Percentiles rank a stretch among this genome's conserved stretches.
These are phyloP conservation scores for Magnusiomyces ingens DNA, from an alignment of 1,139 yeast species.

Conservation along the genomic window DNA sequence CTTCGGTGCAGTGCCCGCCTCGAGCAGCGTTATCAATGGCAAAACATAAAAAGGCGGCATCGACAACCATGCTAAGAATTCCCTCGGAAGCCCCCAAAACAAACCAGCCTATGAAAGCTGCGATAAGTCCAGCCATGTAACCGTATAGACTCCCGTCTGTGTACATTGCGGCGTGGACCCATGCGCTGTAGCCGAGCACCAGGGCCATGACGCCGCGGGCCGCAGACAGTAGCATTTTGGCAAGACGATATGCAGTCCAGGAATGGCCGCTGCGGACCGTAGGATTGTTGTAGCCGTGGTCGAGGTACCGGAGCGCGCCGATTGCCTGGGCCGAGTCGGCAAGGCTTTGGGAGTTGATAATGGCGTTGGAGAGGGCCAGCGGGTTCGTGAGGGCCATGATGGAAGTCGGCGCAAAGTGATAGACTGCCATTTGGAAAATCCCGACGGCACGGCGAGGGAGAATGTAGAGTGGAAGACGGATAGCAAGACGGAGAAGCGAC, in stretches of 20 bases:
- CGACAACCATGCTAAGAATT: conserved; percentile 36
- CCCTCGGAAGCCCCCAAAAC: conserved; percentile 41
- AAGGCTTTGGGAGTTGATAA: conserved; percentile 31
- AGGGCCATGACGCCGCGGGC: conserved; percentile 36
- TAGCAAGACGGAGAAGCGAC: conserved; percentile 30
- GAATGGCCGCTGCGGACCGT: conserved; percentile 11
- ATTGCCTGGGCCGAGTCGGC: conserved; percentile 31
- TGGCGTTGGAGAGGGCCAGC: conserved; percentile 35
- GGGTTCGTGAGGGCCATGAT: conserved; percentile 32
- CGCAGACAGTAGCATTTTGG: conserved; percentile 35
- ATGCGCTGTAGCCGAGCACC: conserved; percentile 35
- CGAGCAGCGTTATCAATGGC: conserved; percentile 32
- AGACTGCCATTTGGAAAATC: conserved; percentile 24
- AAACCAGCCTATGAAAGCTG: conserved; percentile 39
- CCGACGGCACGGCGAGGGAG: conserved; percentile 31
- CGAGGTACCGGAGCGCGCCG: conserved; percentile 22
- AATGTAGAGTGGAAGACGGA: conserved; percentile 34
- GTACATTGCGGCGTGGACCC: conserved; percentile 36
- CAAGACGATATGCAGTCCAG: conserved; percentile 33
- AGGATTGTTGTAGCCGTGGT: conserved; percentile 17
- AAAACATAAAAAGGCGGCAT: conserved; percentile 34
- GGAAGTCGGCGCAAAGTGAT: conserved; percentile 28
- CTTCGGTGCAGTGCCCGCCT: conserved; percentile 33
- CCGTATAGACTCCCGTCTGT: conserved; percentile 34
- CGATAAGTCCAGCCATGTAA: conserved; percentile 36